A percentile compares a stretch with the other conserved stretches of the same genome.
Conservation (phyloP, 495 filamentous ascomycete genomes). For the Arthonia radiata region DNA sequence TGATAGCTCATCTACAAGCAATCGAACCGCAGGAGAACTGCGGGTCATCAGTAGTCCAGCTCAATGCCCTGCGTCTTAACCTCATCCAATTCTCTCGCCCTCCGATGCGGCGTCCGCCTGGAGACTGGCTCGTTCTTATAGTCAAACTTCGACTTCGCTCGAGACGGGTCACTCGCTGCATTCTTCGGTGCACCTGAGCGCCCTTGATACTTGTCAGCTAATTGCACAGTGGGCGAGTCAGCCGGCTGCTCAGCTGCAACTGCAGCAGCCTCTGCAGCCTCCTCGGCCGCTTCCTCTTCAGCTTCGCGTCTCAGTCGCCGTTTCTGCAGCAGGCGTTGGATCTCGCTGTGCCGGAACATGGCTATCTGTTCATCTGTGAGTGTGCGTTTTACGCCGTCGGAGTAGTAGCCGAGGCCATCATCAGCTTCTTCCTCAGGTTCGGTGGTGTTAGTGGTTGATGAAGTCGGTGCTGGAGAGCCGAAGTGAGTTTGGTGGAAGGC, state of each 20-base stretch:
- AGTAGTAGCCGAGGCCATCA: conserved; percentile 66
- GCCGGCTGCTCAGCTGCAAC: conserved; percentile 17
- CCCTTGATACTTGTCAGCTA: conserved; percentile 29
- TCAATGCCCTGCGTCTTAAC: conserved; percentile 6
- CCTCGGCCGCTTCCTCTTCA: conserved; percentile 19
- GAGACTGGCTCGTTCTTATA: too few relatives aligned
- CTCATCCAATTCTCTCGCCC: conserved; percentile 12
- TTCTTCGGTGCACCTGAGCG: conserved; percentile 1
- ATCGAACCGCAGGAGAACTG: background rate
- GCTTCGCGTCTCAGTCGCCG: conserved; percentile 12
- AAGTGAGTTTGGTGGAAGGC: too few relatives aligned
- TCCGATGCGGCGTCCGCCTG: conserved; percentile 12
- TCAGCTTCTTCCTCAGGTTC: conserved; percentile 31
- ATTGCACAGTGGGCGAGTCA: conserved; percentile 30
- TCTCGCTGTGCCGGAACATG: conserved; percentile 77
- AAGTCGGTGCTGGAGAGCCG: too few relatives aligned
- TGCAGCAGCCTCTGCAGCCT: conserved; percentile 10
- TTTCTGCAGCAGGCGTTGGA: conserved; percentile 42
- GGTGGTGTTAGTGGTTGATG: too few relatives aligned
- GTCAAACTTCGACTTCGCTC: too few relatives aligned
- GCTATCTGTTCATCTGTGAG: conserved; percentile 78
- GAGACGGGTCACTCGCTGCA: conserved; percentile 7
- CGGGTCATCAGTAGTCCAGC: conserved; percentile 12
- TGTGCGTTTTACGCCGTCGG: conserved; percentile 71
- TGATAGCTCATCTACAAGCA: conserved; percentile 1